Base-by-base conservation (phyloP, 139 green algal species). In the Coelastrella sp. region DNA sequence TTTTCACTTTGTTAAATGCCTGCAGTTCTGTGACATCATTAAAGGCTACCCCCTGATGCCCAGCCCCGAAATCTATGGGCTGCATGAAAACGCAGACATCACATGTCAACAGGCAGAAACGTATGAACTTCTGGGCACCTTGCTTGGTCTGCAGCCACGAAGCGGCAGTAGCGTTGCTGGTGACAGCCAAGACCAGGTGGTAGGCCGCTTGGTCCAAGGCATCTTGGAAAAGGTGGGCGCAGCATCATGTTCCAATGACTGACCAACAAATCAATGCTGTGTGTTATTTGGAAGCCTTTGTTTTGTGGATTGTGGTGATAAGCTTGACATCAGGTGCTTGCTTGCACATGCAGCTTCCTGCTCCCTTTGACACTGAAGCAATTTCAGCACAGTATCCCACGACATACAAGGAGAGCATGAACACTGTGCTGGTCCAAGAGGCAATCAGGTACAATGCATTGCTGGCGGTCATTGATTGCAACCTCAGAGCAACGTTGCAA, bases 371-470 rank as follows among this genome's bases (percentile, higher is more conserved):
- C 82, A 82, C 97, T 75, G 96, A 97, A 14, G 91, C 88, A 6
- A 95, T 98, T 58, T 65, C 60, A 10, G 78, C 87, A 15, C 12
- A 63, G 56, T 98, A 97, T 87, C 96, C 96, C 25, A 97, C 96
- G 27, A 95, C 87, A 4, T 97, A 98, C 94, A 82, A 95, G 75
- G 94, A 98, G 94, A 95, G 86, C 89, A 98, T 98, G 96, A 98
- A 98, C 95, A 98, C 96, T 12, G 96, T 98, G 90, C 92, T 98
- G 70, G 92, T 91, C 20, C 94, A 96, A 89, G 93, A 97, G 87
- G 93, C 89, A 85, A 94, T 94, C 87, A 87, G 93, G 20, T 98
- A 97, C 94, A 98, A 98, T 90, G 85, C 22, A 4, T 90, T 98
- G 87, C 90, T 97, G 49, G 89, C 14, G 7, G 91, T 95, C 4